phyloP scores from a whole-genome alignment of 768 basidiomycete genomes.

The Lentinula detonsa region DNA sequence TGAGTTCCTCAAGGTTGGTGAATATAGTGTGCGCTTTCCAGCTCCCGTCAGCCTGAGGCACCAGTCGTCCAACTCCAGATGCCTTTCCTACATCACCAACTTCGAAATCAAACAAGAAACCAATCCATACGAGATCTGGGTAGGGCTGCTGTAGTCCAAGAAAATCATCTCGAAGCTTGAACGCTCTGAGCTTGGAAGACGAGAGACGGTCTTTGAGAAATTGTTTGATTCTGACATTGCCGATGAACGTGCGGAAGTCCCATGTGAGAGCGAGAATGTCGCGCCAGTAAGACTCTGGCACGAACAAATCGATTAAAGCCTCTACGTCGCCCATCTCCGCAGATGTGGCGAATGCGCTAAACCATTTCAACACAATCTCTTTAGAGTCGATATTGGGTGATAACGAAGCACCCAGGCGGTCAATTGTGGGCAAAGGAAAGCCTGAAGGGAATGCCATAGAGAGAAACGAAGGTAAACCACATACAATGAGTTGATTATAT shows the following conservation, averaged over 20 bases:
- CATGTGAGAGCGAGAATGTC: slow-evolving; percentile 49
- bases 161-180: slow-evolving; percentile 18
- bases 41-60: slow-evolving; percentile 31
- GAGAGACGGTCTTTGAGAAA: slow-evolving; percentile 32
- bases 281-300: slow-evolving; percentile 37
- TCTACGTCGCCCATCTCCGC: slow-evolving; percentile 12
- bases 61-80: slow-evolving; percentile 47
- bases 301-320: slow-evolving; percentile 14
- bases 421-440: slow-evolving; percentile 22
- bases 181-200: slow-evolving; percentile 11
- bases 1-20: slow-evolving; percentile 54
- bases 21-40: slow-evolving; percentile 61
- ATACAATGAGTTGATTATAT: background rate
- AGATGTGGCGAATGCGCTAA: slow-evolving; percentile 14
- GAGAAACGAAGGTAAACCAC: background rate
- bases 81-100: slow-evolving; percentile 40
- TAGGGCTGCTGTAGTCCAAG: slow-evolving; percentile 31
- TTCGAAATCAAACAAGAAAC: slow-evolving; percentile 50
- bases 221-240: slow-evolving; percentile 24
- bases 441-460: background rate
- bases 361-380: slow-evolving; percentile 25
- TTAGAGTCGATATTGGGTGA: slow-evolving; percentile 17
- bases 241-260: slow-evolving; percentile 44
- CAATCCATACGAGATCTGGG: slow-evolving; percentile 53
- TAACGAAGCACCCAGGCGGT: slow-evolving; percentile 15